Evolutionary conservation across 1,139 yeast genomes (phyloP).

Genomic region (Yarrowia galli): DNA sequence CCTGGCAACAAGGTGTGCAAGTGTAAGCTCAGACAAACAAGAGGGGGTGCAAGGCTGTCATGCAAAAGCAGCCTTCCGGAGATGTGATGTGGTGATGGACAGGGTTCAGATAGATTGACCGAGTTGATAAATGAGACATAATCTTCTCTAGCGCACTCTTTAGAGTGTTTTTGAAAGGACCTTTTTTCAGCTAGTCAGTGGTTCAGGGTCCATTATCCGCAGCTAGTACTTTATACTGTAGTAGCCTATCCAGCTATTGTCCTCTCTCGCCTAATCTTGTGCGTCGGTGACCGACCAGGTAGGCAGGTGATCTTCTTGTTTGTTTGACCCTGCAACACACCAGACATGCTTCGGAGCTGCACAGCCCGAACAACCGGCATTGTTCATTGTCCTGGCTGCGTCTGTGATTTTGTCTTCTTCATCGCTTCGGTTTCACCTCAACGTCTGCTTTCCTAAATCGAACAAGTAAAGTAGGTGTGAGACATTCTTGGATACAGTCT

Average conservation of each 20-base stretch:
- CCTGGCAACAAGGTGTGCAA: neutral
- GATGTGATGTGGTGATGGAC: neutral
- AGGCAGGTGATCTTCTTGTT: neutral
- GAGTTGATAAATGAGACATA: no score
- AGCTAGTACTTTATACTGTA: no score
- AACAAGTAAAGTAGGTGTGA: neutral
- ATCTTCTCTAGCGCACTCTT: no score
- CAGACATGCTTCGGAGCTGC: neutral
- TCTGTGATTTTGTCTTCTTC: neutral
- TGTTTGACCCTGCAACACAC: neutral
- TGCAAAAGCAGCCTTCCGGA: neutral
- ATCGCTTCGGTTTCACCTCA: neutral
- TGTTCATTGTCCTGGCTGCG: neutral
- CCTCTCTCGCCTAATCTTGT: neutral
- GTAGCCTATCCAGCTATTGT: no score
- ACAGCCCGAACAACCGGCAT: neutral
- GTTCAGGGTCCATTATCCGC: neutral
- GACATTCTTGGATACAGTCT: neutral
- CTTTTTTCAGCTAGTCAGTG: no score
- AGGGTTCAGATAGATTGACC: neutral
- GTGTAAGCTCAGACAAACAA: neutral
- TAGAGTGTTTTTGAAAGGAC: no score
- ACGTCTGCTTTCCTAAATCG: conserved; percentile 20
- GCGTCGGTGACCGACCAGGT: conserved; percentile 1
- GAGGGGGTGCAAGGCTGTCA: neutral